These are phyloP conservation scores for Neophaeococcomyces mojaviensis DNA, from an alignment of 2,329 filamentous ascomycete genomes.

Conservation along the genomic window DNA sequence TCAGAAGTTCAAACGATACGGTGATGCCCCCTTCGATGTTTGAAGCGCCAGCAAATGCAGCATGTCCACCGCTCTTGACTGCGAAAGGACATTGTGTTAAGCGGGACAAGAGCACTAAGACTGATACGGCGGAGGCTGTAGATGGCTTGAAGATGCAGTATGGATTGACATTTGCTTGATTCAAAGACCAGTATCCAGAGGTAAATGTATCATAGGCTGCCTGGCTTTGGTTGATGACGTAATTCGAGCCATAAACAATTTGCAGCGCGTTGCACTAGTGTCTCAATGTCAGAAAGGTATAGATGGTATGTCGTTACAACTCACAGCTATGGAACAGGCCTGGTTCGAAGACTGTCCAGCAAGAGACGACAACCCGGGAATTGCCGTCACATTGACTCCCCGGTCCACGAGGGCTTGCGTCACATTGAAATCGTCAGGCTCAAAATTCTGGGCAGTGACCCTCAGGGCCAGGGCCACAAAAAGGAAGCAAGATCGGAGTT, in stretches of 20 bases:
- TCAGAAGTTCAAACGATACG: conserved; percentile 28
- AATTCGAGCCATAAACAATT: conserved; percentile 13
- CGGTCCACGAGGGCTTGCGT: conserved; percentile 13
- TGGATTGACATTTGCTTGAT: conserved; percentile 1
- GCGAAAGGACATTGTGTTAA: conserved; percentile 40
- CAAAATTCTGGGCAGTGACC: conserved; percentile 8
- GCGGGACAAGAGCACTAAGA: conserved; percentile 26
- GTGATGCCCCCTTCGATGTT: conserved; percentile 40
- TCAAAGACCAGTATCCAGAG: conserved; percentile 28
- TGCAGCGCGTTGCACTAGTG: conserved; percentile 12
- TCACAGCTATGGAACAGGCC: conserved; percentile 11
- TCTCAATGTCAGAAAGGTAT: too few species aligned
- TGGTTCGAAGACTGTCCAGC: conserved; percentile 7
- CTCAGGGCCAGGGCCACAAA: too few species aligned
- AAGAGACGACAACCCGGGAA: conserved; percentile 7
- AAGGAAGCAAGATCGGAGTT: too few species aligned
- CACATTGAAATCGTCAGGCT: conserved; percentile 15
- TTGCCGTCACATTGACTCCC: conserved; percentile 11
- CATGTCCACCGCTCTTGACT: conserved; percentile 52
- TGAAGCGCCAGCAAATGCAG: conserved; percentile 47
- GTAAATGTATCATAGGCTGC: conserved; percentile 21
- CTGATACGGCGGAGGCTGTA: conserved; percentile 25
- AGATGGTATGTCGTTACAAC: too few species aligned
- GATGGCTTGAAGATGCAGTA: conserved; percentile 24
- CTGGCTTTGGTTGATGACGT: conserved; percentile 9